phyloP scores from a whole-genome alignment of 345 rosid species.

The Syzygium grande region DNA sequence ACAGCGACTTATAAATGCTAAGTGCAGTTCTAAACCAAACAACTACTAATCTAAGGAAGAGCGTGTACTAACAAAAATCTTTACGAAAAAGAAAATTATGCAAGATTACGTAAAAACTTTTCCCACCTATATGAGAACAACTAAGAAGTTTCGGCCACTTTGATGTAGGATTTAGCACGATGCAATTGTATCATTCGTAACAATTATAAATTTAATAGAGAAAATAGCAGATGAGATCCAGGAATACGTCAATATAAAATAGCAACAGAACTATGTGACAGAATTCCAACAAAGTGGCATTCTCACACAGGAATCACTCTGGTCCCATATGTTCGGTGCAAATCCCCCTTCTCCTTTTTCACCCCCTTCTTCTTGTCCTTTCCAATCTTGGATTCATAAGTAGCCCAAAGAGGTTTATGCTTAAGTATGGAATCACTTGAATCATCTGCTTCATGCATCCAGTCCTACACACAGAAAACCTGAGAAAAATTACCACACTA shows the following conservation, averaged over 20 bases:
- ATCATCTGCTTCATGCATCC: constrained; percentile 72
- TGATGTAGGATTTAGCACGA: not conserved
- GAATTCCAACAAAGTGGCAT: not conserved
- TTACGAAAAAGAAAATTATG: not conserved
- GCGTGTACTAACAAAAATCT: not conserved
- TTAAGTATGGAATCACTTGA: constrained; percentile 76
- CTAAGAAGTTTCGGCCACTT: not conserved
- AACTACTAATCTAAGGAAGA: not conserved
- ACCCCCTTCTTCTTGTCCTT: constrained; percentile 54
- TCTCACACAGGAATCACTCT: constrained; percentile 98
- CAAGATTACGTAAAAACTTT: not conserved
- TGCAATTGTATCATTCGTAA: not conserved
- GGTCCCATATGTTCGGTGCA: constrained; percentile 87
- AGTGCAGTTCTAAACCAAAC: not conserved
- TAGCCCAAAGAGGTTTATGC: constrained; percentile 93
- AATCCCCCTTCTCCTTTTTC: constrained; percentile 60
- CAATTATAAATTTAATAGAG: not conserved
- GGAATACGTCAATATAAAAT: not conserved
- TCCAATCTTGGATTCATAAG: constrained; percentile 38
- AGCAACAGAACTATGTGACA: not conserved
- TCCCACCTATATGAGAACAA: not conserved
- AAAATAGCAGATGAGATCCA: not conserved
- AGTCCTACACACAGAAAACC: constrained; percentile 39
- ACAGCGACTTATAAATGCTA: not conserved
- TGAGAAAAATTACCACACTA: constrained; percentile 6